Evolutionary conservation across 805 yeast genomes (phyloP).

Genomic region (Sugiyamaella lignohabitans): DNA sequence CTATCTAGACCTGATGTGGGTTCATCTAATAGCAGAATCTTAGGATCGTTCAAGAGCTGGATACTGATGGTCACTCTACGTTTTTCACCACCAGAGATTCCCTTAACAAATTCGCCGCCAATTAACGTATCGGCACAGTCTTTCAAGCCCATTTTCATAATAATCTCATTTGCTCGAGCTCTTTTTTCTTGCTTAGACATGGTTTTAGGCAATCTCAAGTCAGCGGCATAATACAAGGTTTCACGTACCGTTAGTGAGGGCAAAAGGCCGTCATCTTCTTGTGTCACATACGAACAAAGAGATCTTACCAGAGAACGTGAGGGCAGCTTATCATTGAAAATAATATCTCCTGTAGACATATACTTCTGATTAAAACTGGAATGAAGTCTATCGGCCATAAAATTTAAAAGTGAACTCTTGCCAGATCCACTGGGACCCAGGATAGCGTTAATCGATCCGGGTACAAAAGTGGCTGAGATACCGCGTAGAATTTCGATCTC

Average conservation of each 20-base stretch:
- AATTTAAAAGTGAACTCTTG: conserved; percentile 60
- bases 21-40: conserved; percentile 69
- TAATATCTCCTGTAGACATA: conserved; percentile 38
- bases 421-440: conserved; percentile 84
- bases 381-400: conserved; percentile 52
- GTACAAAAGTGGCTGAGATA: conserved; percentile 46
- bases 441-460: conserved; percentile 59
- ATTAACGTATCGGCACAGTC: conserved; percentile 74
- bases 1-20: conserved; percentile 88
- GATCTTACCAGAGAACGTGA: conserved; percentile 34
- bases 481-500: conserved; percentile 38
- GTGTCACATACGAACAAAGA: conserved; percentile 71
- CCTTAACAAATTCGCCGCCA: conserved; percentile 54
- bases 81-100: conserved; percentile 75
- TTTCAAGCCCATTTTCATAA: conserved; percentile 58
- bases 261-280: conserved; percentile 67
- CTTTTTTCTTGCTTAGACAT: conserved; percentile 40
- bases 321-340: conserved; percentile 38
- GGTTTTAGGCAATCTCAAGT: conserved; percentile 47
- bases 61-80: conserved; percentile 77
- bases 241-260: conserved; percentile 72
- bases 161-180: conserved; percentile 46
- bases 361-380: conserved; percentile 32
- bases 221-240: conserved; percentile 67
- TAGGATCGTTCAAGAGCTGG: conserved; percentile 67